Evolutionary conservation across 371 early-diverging fungal genomes (phyloP).

Genomic region (Rhizopus stolonifer): DNA sequence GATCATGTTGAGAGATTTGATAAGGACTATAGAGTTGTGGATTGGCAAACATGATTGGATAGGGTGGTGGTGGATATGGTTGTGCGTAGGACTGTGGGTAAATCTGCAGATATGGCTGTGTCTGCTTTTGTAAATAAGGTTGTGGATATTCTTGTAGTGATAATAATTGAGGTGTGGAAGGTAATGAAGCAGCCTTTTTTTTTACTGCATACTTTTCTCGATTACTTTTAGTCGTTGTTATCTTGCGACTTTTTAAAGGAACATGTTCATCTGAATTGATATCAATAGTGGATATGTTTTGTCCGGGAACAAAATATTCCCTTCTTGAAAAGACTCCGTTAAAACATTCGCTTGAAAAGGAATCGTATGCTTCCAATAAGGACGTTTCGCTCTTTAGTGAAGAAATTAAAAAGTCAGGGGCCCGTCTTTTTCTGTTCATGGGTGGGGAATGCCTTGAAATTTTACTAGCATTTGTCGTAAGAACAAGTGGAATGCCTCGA

Average conservation of each 20-base stretch:
- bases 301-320: neutral
- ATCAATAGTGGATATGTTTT: neutral
- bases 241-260: neutral
- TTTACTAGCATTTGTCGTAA: slow-evolving; percentile 1
- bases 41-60: neutral
- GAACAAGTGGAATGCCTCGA: slow-evolving; percentile 28
- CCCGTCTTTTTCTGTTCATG: neutral
- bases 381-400: slow-evolving; percentile 12
- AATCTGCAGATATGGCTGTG: no score
- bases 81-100: no score
- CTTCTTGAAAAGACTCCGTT: neutral
- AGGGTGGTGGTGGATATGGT: neutral
- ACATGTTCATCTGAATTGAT: neutral
- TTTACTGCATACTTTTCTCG: no score
- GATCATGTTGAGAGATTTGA: neutral
- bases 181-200: no score
- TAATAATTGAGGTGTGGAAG: no score
- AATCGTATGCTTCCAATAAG: slow-evolving; percentile 24
- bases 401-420: slow-evolving; percentile 3
- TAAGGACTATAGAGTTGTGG: neutral
- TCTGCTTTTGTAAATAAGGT: no score
- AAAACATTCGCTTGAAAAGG: slow-evolving; percentile 20
- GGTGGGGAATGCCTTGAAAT: slow-evolving; percentile 9
- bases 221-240: no score
- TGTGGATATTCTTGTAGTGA: no score